Evolutionary conservation across 345 rosid genomes (phyloP).

Genomic region (Melastoma malabathricum): DNA sequence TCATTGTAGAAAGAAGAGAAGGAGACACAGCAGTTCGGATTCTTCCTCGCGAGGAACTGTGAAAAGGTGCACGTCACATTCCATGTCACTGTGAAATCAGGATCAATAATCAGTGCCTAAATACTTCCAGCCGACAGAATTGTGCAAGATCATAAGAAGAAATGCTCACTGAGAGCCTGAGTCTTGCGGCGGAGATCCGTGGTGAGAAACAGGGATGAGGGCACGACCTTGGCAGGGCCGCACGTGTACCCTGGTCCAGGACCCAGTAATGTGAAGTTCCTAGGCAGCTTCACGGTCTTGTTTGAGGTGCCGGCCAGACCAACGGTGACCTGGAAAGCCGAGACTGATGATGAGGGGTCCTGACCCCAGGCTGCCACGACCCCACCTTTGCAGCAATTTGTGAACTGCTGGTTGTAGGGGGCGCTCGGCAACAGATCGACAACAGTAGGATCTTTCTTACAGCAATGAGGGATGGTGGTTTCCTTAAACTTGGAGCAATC

Average conservation of each 20-base stretch:
- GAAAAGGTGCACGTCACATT: conserved; percentile 89
- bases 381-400: conserved; percentile 91
- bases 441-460: conserved; percentile 57
- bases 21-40: conserved; percentile 78
- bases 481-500: conserved; percentile 90
- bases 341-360: conserved; percentile 58
- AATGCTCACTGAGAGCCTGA: conserved; percentile 65
- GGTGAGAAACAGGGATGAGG: conserved; percentile 47
- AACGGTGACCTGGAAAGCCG: conserved; percentile 64
- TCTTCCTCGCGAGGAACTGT: conserved; percentile 61
- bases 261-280: conserved; percentile 73
- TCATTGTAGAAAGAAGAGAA: conserved; percentile 84
- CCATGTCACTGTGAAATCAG: conserved; percentile 60
- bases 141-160: background rate
- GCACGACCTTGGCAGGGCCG: conserved; percentile 66
- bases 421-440: conserved; percentile 73
- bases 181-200: conserved; percentile 51
- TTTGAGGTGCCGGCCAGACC: conserved; percentile 71
- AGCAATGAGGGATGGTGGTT: conserved; percentile 59
- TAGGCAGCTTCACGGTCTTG: conserved; percentile 72
- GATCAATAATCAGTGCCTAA: background rate
- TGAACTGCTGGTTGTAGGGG: conserved; percentile 64
- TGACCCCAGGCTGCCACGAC: conserved; percentile 67
- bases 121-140: background rate
- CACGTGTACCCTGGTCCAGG: conserved; percentile 88